Evolutionary conservation across 352 stramenopile species (phyloP), one percentile per base, ranked within the genome.

Genomic region (Pythium graminicola): DNA sequence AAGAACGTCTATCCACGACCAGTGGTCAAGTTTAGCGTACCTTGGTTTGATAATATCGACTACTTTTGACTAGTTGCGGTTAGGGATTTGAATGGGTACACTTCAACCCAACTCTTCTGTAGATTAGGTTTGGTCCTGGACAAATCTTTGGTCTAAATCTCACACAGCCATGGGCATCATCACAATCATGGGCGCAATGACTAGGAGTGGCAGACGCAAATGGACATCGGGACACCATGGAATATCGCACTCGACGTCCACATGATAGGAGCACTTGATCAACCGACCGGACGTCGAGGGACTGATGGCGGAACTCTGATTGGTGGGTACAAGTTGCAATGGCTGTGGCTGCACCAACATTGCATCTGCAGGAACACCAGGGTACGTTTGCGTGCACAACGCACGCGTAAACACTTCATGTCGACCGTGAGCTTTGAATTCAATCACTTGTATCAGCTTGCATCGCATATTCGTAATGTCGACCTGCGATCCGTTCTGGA

Each of bases 231-330:
- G 66, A 17, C 63, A 72, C 60, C 57, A 71, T 17, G 57, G 57
- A 33, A 75, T 75, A 39, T 79, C 66, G 42, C 67, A 79, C 41
- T 66, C 55, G 23, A 79, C 38, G 19, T 63, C 66, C 19, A 75
- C 50, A 29, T 40, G 53, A 47, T 79, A 79, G 19, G 43, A 40
- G 33, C 64, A 67, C 42, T 50, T 62, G 40, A 79, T 51, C 42
- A 75, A 44, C 29, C 39, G 36, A 11, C 62, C 63, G 3, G 38
- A 36, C 6, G 64, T 79, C 10, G 63, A 65, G 11, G 66, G 66
- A 36, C 58, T 55, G n/a, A 79, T 55, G n/a, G 54, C 27, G 11
- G 43, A 19, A 6, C 41, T 32, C 2, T 9, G 27, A 0, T 44
- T n/a, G 11, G 28, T 58, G 10, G 56, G 58, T 28, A 54, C 52